Base-by-base conservation (phyloP, 2,329 filamentous ascomycete species). In the Colletotrichum tamarilloi region DNA sequence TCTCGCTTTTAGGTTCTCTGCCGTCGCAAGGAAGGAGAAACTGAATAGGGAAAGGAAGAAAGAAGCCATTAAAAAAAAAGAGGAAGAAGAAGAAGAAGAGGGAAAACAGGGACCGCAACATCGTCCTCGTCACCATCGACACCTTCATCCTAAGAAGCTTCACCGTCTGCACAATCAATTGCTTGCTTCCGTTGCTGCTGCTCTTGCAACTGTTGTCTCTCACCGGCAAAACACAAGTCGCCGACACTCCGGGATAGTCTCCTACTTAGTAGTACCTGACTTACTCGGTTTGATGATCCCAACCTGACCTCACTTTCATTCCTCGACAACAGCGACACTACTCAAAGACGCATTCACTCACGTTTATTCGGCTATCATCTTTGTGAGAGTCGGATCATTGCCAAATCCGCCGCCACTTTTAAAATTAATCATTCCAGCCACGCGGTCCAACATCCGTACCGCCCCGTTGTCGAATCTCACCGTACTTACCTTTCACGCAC, bases 401-500 rank as follows among this genome's bases (percentile, higher is more conserved):
- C 62, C 58, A 52, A 53, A 68, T 57, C 55, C 58, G 65, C 60
- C 58, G 58, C 60, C 52, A 52, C 35, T 68, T 49, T 55, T 62
- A n/a, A 62, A 53, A 72, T 72, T 60, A 62, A 67, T 58, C 68
- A 72, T 72, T 68, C 63, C 68, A 68, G 57, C 57, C 32, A 59
- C 56, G 30, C 49, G 16, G 35, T 26, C 35, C 58, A 28, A 16
- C 22, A 57, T 14, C 69, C 57, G 14, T 58, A 62, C 49, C 35
- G n/a, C 28, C 28, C 28, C n/a, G 12, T 30, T 63, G 8, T 53
- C 60, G 28, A 62, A 58, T 70, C 30, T 52, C 28, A 55, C 57
- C 64, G 38, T 35, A 22, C 64, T 62, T 62, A 52, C 53, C 12
- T 62, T 68, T 49, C 32, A 35, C 52, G 63, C 57, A 30, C 65